A percentile compares a stretch with the other conserved stretches of the same genome.
These are phyloP conservation scores for Aspergillus coremiiformis DNA, from an alignment of 495 filamentous ascomycete genomes.

Conservation along the genomic window DNA sequence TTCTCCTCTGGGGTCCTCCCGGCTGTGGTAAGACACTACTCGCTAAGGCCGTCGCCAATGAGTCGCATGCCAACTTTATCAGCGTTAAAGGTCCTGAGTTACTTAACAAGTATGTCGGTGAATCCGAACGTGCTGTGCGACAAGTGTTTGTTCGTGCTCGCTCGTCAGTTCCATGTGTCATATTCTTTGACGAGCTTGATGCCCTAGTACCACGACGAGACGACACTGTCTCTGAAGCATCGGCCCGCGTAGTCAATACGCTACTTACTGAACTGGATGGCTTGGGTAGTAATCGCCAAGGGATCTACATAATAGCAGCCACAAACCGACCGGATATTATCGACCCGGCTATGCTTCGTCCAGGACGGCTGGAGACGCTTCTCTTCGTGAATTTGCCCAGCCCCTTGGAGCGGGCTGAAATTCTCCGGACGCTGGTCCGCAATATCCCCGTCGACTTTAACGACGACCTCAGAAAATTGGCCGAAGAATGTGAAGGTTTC, in stretches of 20 bases:
- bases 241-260: slow-evolving; percentile 87
- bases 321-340: slow-evolving; percentile 96
- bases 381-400: slow-evolving; percentile 87
- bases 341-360: slow-evolving; percentile 89
- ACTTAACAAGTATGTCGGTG: slow-evolving; percentile 92
- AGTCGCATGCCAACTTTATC: slow-evolving; percentile 95
- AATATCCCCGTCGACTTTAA: slow-evolving; percentile 50
- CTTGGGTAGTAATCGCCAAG: slow-evolving; percentile 61
- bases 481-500: slow-evolving; percentile 72
- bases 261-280: slow-evolving; percentile 95
- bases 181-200: slow-evolving; percentile 98
- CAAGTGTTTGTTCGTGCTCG: slow-evolving; percentile 88
- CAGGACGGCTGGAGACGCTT: slow-evolving; percentile 80
- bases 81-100: slow-evolving; percentile 93
- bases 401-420: slow-evolving; percentile 72
- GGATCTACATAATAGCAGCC: slow-evolving; percentile 91
- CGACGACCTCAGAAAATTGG: slow-evolving; percentile 48
- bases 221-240: slow-evolving; percentile 72
- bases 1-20: slow-evolving; percentile 93
- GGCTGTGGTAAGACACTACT: slow-evolving; percentile 96
- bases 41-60: slow-evolving; percentile 93
- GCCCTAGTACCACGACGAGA: slow-evolving; percentile 82
- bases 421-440: slow-evolving; percentile 67
- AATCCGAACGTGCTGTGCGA: slow-evolving; percentile 86
- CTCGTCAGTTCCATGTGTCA: slow-evolving; percentile 79